Evolutionary conservation across 2,329 filamentous ascomycete species (phyloP).

Genomic region (Xylaria sp.): DNA sequence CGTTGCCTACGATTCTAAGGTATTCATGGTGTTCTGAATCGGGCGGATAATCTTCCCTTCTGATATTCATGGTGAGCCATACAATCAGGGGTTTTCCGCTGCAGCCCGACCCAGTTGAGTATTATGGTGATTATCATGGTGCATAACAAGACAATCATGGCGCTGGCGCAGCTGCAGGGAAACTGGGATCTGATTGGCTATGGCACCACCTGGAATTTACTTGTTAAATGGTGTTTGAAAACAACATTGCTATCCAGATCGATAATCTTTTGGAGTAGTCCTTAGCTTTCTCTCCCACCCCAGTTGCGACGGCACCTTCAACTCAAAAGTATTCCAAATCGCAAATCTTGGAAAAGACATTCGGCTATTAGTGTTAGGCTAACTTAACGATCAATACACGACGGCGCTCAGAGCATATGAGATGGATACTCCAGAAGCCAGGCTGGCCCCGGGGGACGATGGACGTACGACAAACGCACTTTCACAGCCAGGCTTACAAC

Average conservation of each 20-base stretch:
- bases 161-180: not conserved
- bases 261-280: not conserved
- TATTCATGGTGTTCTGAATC: not conserved
- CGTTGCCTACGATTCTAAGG: not conserved
- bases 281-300: not conserved
- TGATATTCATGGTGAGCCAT: not conserved
- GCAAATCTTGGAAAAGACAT: not conserved
- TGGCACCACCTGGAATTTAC: too few relatives aligned
- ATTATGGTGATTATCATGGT: constrained; percentile 1
- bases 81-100: too few relatives aligned
- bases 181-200: not conserved
- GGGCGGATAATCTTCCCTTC: not conserved
- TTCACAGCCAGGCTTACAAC: not conserved
- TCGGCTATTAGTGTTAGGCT: not conserved
- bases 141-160: not conserved
- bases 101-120: not conserved
- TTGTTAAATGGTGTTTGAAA: too few relatives aligned
- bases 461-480: not conserved
- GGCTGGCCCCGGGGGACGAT: not conserved
- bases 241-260: not conserved
- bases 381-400: not conserved
- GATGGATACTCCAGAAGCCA: not conserved
- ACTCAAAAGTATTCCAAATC: too few relatives aligned
- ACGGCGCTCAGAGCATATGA: not conserved
- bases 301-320: too few relatives aligned